Evolutionary conservation across 2,329 filamentous ascomycete species (phyloP).

Genomic region (Penicillium paneum): DNA sequence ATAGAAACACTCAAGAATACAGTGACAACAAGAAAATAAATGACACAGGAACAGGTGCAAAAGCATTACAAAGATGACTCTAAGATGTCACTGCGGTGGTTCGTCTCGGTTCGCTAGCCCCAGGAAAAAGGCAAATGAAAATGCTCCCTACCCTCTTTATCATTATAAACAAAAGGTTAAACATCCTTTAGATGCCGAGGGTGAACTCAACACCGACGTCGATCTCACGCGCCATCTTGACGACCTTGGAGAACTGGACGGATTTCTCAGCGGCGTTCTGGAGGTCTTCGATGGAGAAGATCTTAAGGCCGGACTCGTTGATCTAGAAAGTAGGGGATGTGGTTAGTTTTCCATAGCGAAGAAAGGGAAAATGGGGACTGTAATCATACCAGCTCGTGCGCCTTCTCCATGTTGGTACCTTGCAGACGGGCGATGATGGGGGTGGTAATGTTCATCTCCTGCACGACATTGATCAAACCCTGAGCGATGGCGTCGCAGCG

Average conservation of each 20-base stretch:
- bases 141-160: constrained; percentile 9
- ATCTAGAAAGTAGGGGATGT: constrained; percentile 50
- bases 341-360: not conserved
- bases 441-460: constrained; percentile 92
- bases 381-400: constrained; percentile 63
- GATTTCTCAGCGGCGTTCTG: constrained; percentile 97
- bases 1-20: constrained; percentile 29
- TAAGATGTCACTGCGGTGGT: constrained; percentile 15
- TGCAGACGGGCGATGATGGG: constrained; percentile 96
- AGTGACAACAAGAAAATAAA: constrained; percentile 29
- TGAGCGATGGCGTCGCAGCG: constrained; percentile 96
- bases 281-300: constrained; percentile 98
- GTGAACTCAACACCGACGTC: constrained; percentile 96
- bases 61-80: constrained; percentile 15
- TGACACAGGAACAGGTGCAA: constrained; percentile 25
- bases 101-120: constrained; percentile 6
- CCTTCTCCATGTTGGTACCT: constrained; percentile 96
- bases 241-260: constrained; percentile 97
- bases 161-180: not conserved
- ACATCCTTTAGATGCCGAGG: constrained; percentile 74
- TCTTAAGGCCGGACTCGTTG: constrained; percentile 97
- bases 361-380: constrained; percentile 41
- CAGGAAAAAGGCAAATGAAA: constrained; percentile 9
- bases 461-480: constrained; percentile 90
- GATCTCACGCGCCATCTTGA: constrained; percentile 97